Base-by-base conservation (phyloP, 768 basidiomycete genomes). In the Termitomyces sp. region DNA sequence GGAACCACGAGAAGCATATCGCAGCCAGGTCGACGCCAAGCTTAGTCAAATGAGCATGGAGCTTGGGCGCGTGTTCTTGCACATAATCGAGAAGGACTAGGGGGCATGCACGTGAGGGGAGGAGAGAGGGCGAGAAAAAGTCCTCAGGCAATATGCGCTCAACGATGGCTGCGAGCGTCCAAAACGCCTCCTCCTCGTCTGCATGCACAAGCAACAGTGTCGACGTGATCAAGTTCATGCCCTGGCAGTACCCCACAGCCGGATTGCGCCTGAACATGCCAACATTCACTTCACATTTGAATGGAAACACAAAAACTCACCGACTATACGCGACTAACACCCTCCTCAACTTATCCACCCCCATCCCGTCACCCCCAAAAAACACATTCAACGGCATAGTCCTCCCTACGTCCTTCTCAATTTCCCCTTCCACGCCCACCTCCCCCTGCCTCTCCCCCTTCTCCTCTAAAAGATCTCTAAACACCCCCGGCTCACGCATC, bases 1-100 rank as follows among this genome's bases (percentile, higher is more conserved):
- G 76, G 73, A 98, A 97, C 97, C 97, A 99, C 13, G 95, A 96
- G 77, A 99, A 99, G 59, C 94, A 97, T 60, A 98, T 93, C 0
- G 95, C 95, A 3, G 88, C 87, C 2, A 99, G 80, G 68, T 99
- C 95, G 13, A 98, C 87, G 5, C 89, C 93, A 1, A 96, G 83
- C 13, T 87, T 81, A 2, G 79, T 80, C 37, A 98, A 77, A 65
- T 98, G 94, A 0, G 76, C 68, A 54, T 88, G 83, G 1, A 98
- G 75, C 70, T 85, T 88, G 0, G 94, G 95, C 7, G 84, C 76
- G 44, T 78, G 70, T 61, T 93, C 89, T 46, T 86, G 85, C 4
- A 98, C 89, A 61, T 92, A 93, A 66, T 97, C 94, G 18, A 89
- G 77, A 0, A 99, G 79, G 3, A 98, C 95, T 1, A 93, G 75